A percentile compares a stretch with the other conserved stretches of the same genome.
phyloP scores from a whole-genome alignment of 1,284 basidiomycete genomes.

The Tetrapyrgos nigripes region DNA sequence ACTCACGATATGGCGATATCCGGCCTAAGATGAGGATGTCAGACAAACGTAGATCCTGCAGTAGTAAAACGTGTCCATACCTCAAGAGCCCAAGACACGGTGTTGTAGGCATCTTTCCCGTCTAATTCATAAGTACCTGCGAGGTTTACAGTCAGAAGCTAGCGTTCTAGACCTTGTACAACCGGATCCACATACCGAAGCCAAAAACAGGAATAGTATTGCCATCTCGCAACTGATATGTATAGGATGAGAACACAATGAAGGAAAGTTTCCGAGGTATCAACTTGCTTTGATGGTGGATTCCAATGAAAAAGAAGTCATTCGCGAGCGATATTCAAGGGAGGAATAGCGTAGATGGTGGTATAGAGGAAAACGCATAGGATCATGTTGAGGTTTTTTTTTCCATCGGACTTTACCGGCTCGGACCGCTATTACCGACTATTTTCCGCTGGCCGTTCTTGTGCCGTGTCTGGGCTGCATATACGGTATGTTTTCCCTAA shows the following conservation, averaged over 20 bases:
- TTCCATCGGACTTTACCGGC: neutral
- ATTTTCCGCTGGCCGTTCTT: neutral
- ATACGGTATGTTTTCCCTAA: too few relatives aligned
- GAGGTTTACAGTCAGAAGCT: slow-evolving; percentile 15
- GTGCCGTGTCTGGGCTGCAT: too few relatives aligned
- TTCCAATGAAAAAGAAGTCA: neutral
- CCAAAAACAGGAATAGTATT: slow-evolving; percentile 69
- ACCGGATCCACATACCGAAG: slow-evolving; percentile 51
- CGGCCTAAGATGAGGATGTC: slow-evolving; percentile 44
- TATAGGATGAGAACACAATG: neutral
- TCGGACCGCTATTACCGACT: neutral
- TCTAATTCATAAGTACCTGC: slow-evolving; percentile 73
- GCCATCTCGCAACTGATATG: slow-evolving; percentile 61
- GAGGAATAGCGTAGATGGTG: neutral
- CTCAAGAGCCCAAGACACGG: slow-evolving; percentile 69
- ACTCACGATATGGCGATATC: slow-evolving; percentile 72
- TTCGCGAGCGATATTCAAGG: neutral
- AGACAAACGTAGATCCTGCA: slow-evolving; percentile 5
- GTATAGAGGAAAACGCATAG: neutral
- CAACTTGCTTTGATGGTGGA: neutral
- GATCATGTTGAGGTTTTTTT: neutral
- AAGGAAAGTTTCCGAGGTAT: neutral
- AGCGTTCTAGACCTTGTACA: slow-evolving; percentile 9
- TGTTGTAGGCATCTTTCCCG: slow-evolving; percentile 59
- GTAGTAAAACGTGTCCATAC: slow-evolving; percentile 39